Evolutionary conservation across 2,329 filamentous ascomycete species (phyloP).

Genomic region (Aureobasidium mangrovei): DNA sequence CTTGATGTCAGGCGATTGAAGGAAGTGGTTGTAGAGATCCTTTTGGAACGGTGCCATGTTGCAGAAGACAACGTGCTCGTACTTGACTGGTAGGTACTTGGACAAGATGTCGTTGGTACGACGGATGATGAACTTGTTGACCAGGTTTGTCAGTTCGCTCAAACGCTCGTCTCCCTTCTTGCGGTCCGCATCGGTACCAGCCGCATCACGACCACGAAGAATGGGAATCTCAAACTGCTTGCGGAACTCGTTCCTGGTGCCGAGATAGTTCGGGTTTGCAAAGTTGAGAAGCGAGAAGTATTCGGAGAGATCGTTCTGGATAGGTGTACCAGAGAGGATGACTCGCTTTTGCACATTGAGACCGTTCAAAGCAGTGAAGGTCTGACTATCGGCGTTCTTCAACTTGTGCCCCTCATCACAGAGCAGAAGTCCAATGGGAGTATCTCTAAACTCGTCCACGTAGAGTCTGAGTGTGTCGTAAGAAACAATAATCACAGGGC

Average conservation of each 20-base stretch:
- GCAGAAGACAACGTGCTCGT: conserved; percentile 98
- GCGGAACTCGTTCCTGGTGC: conserved; percentile 81
- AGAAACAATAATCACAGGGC: conserved; percentile 93
- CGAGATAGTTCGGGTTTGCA: conserved; percentile 86
- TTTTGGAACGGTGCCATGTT: conserved; percentile 87
- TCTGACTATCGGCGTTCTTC: conserved; percentile 95
- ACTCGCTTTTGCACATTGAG: conserved; percentile 86
- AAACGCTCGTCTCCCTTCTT: conserved; percentile 77
- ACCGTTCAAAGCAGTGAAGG: conserved; percentile 81
- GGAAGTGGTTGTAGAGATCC: conserved; percentile 93
- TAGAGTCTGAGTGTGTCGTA: conserved; percentile 93
- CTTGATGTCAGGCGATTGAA: conserved; percentile 90
- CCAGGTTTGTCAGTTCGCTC: conserved; percentile 67
- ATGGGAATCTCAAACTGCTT: conserved; percentile 93
- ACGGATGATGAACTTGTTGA: conserved; percentile 98
- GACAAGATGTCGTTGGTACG: conserved; percentile 96
- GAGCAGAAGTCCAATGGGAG: conserved; percentile 82
- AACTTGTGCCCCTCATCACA: conserved; percentile 95
- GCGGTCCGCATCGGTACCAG: conserved; percentile 72
- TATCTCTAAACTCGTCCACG: conserved; percentile 79
- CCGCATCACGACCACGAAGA: conserved; percentile 80
- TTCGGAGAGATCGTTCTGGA: conserved; percentile 96
- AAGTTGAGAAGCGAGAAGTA: conserved; percentile 96
- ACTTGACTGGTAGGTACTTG: conserved; percentile 96
- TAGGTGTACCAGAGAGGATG: conserved; percentile 92